Evolutionary conservation across 2,329 filamentous ascomycete species (phyloP), one percentile per base, ranked within the genome.

Genomic region (Botryotinia globosa): DNA sequence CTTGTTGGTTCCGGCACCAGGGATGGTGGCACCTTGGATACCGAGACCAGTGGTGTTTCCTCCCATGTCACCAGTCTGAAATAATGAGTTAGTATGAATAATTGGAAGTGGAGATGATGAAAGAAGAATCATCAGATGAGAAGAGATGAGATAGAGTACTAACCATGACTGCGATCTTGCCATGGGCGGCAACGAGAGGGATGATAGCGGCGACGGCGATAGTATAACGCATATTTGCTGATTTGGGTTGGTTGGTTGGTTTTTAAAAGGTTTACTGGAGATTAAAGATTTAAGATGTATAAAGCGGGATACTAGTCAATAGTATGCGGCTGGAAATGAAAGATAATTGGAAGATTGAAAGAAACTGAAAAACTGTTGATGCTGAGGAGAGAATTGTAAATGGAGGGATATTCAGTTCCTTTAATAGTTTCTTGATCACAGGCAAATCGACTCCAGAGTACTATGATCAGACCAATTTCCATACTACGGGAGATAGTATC

Each of bases 121-220:
- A 29, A 56, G 14, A 18, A 29, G 12, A 54, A 29, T 54, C 25
- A 29, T 54, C 12, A 29, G 14, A 54, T 54, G 51, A 54, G 25
- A 59, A 63, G 39, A n/a, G 18, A 48, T 51, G 45, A 61, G 70
- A 48, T 56, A 29, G 12, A 54, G 9, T 32, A 56, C 75, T 74
- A 72, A 79, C 77, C 67, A 79, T 75, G 73, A 79, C 77, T 73
- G 77, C 85, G 81, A 91, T 90, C 77, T 86, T 88, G 74, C 85
- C 85, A 83, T 91, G 89, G 78, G 86, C 88, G 75, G 87, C 84
- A 75, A 87, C 88, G 69, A 91, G 84, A 75, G 85, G 82, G 77
- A 85, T 85, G 74, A 85, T 82, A 77, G 87, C 83, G 78, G 90
- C 80, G 81, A 77, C 74, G 74, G 74, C 56, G 72, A 78, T 70